Base-by-base conservation (phyloP, 148 eudicot genomes). In the Rhododendron ovatum region DNA sequence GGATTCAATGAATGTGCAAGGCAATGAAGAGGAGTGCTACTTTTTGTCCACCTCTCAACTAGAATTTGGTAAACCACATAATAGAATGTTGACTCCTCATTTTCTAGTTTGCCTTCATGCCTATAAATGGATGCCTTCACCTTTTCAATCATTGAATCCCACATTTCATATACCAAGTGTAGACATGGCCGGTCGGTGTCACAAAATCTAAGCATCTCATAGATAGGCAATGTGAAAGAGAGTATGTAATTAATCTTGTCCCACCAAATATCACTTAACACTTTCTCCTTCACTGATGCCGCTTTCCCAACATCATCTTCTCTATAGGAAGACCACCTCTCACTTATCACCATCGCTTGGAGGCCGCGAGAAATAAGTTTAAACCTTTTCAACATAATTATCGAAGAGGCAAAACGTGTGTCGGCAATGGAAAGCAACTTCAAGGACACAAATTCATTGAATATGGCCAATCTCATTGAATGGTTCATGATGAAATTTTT, bases 131-230 rank as follows among this genome's bases (percentile, higher is more conserved):
- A 10, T 33, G 41, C 11, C 78, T 74, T 74, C 43, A 74, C 78
- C 18, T 41, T 37, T 4, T 76, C 80, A 76, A 39, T 76, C 50
- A 41, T 41, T 5, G 80, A 24, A 39, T 76, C 50, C 80, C 80
- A 76, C 50, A 17, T 39, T 37, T 37, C 50, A 41, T 39, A 41
- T 1, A 41, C n/a, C 12, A 76, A 76, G n/a, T 76, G 51, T 24
- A 41, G n/a, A 10, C 80, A 39, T 37, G 80, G n/a, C 33, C 39
- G 20, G 24, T 76, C 80, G 2, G 50, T 76, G 50, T 76, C 50
- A 76, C 80, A 76, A 76, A 41, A 18, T 28, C 80, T 76, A 41
- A 76, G 77, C 48, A 76, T 76, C 47, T 76, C 80, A 76, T 76
- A 76, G 15, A 76, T 74, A 4, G 22, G 78, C 35, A 74, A 30